These are phyloP conservation scores for Xerocomus spinulosus DNA, from an alignment of 768 basidiomycete species.

Conservation along the genomic window DNA sequence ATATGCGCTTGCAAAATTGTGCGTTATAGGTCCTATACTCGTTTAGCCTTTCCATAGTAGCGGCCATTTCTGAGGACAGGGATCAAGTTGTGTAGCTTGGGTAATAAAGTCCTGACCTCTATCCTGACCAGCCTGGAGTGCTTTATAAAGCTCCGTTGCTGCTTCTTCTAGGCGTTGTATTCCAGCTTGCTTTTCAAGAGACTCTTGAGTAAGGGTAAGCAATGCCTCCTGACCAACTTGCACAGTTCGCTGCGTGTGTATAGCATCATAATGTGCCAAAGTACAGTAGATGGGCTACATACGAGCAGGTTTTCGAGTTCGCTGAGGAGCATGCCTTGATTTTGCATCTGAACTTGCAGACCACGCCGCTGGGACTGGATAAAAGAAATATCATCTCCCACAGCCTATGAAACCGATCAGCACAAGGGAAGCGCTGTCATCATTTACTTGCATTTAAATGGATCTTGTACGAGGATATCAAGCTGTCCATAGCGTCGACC, in stretches of 20 bases:
- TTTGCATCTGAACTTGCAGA: slow-evolving; percentile 95
- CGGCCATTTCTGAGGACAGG: slow-evolving; percentile 75
- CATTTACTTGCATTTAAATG: slow-evolving; percentile 76
- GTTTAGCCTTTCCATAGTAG: slow-evolving; percentile 86
- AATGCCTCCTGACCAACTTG: slow-evolving; percentile 82
- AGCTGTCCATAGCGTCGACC: slow-evolving; percentile 84
- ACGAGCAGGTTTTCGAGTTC: slow-evolving; percentile 90
- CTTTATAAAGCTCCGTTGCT: slow-evolving; percentile 89
- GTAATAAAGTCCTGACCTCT: slow-evolving; percentile 48
- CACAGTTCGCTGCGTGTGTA: slow-evolving; percentile 70
- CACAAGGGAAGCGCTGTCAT: not conserved
- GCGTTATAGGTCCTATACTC: slow-evolving; percentile 87
- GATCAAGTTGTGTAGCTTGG: slow-evolving; percentile 4
- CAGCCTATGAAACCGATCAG: slow-evolving; percentile 54
- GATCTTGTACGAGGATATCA: slow-evolving; percentile 92
- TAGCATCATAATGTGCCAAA: not conserved
- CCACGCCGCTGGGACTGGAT: slow-evolving; percentile 97
- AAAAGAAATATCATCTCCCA: slow-evolving; percentile 89
- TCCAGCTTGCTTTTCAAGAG: slow-evolving; percentile 72
- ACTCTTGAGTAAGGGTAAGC: slow-evolving; percentile 79
- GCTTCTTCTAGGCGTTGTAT: slow-evolving; percentile 79
- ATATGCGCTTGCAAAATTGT: slow-evolving; percentile 90
- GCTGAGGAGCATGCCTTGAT: slow-evolving; percentile 77
- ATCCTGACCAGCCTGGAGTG: slow-evolving; percentile 83
- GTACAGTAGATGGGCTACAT: slow-evolving; percentile 15